Base-by-base conservation (phyloP, 805 yeast species). In the Sugiyamaella qingdaonensis region DNA sequence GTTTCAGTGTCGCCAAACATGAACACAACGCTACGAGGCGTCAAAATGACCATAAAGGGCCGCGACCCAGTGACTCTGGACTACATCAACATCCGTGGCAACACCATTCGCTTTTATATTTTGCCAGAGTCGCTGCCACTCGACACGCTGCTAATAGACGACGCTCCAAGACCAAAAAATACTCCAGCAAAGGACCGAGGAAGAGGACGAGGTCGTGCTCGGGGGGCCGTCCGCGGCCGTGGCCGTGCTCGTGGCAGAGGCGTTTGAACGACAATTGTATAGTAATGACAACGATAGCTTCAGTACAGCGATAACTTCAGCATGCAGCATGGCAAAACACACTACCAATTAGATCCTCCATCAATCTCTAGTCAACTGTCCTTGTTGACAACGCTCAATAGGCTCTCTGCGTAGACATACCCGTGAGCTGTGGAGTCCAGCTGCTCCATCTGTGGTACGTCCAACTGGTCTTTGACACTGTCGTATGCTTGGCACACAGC, bases 91-190 rank as follows among this genome's bases (percentile, higher is more conserved):
- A 79, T 92, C 32, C 78, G 98, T 63, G 98, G 98, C 2, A 91
- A 84, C 69, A 92, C 88, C 52, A 85, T 91, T 33, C 79, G 98
- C 59, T 84, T 86, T 67, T 85, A 87, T 42, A 73, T 88, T 29
- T 75, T 91, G 31, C 97, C 97, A 0, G 98, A 91, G 60, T 84
- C 90, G 16, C 70, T 91, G 57, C 88, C 92, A 53, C 69, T 92
- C 47, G 79, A 75, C 56, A 70, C 73, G 1, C 58, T 76, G 53
- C 60, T 75, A 32, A 68, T 71, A 33, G 78, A 75, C 57, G 77
- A 75, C 53, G 67, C 72, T 1, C 78, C 78, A 13, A 70, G 68
- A 56, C 70, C 72, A 10, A 60, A 55, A 54, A 48, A 48, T 24
- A 48, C 54, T 32, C 57, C 51, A 21, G 48, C 53, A 34, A 46